Percentiles rank a stretch among this genome's conserved stretches.
Conservation (phyloP, 2,329 filamentous ascomycete species). For the Hymenoscyphus fraxineus region DNA sequence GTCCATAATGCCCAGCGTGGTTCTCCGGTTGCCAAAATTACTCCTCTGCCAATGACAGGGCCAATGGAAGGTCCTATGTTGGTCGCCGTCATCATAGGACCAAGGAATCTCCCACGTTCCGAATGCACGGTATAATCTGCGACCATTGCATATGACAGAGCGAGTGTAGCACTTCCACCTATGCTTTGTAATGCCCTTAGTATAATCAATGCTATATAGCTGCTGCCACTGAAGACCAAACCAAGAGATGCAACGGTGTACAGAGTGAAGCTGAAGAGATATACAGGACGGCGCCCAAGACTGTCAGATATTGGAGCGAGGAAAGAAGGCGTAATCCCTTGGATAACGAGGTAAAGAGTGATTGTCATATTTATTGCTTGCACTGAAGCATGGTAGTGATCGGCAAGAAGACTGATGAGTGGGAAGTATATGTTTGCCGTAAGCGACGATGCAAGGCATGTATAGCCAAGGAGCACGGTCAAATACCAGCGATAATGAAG, state of each 20-base stretch:
- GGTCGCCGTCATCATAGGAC: conserved; percentile 29
- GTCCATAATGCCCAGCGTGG: conserved; percentile 39
- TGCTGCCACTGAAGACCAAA: conserved; percentile 39
- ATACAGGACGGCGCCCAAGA: conserved; percentile 51
- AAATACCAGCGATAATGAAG: not conserved
- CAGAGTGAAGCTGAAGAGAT: conserved; percentile 48
- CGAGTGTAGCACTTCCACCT: conserved; percentile 54
- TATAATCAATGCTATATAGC: conserved; percentile 47
- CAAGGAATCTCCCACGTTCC: conserved; percentile 56
- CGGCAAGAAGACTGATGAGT: conserved; percentile 15
- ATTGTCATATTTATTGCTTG: conserved; percentile 22
- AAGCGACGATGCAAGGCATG: conserved; percentile 33
- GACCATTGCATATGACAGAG: conserved; percentile 60
- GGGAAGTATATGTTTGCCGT: conserved; percentile 23
- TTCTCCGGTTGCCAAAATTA: conserved; percentile 28
- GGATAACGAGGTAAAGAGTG: conserved; percentile 37
- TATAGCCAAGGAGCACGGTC: conserved; percentile 28
- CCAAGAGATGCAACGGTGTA: conserved; percentile 53
- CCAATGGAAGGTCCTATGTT: conserved; percentile 24
- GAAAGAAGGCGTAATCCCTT: conserved; percentile 54
- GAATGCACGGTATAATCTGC: conserved; percentile 63
- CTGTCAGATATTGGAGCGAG: conserved; percentile 50
- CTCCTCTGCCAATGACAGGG: conserved; percentile 26
- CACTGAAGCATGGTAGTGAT: conserved; percentile 6
- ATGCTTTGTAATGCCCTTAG: conserved; percentile 56